Evolutionary conservation across 495 filamentous ascomycete species (phyloP).

Genomic region (Margaritispora aquatica): DNA sequence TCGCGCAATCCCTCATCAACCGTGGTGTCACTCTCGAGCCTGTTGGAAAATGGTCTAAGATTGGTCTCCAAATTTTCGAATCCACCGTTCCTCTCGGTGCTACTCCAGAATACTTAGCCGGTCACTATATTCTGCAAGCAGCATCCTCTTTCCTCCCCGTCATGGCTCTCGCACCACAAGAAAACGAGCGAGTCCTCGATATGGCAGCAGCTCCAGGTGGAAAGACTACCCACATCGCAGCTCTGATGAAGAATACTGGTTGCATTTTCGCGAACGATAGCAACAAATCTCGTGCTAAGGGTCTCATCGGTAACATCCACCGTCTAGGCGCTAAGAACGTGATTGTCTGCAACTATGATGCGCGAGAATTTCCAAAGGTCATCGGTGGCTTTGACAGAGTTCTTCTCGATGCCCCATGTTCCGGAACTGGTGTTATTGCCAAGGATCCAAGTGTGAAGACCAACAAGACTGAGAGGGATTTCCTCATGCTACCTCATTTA

Average conservation of each 20-base stretch:
- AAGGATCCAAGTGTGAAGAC: slow-evolving; percentile 96
- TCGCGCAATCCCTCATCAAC: slow-evolving; percentile 94
- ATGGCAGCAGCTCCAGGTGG: slow-evolving; percentile 98
- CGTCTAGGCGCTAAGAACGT: slow-evolving; percentile 90
- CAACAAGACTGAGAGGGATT: slow-evolving; percentile 92
- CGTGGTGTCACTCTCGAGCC: slow-evolving; percentile 94
- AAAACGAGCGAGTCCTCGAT: slow-evolving; percentile 82
- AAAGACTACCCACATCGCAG: slow-evolving; percentile 94
- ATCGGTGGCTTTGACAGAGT: slow-evolving; percentile 92
- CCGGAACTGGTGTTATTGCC: slow-evolving; percentile 83
- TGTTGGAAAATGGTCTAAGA: slow-evolving; percentile 97
- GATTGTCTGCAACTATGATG: slow-evolving; percentile 91
- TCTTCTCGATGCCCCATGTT: slow-evolving; percentile 75
- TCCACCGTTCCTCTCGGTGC: slow-evolving; percentile 91
- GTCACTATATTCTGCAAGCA: slow-evolving; percentile 96
- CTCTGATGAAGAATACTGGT: slow-evolving; percentile 97
- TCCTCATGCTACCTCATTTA: slow-evolving; percentile 82
- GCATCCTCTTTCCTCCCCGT: slow-evolving; percentile 96
- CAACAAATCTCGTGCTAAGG: slow-evolving; percentile 88
- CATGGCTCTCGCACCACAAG: slow-evolving; percentile 93
- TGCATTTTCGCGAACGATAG: slow-evolving; percentile 95
- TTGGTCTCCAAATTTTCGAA: slow-evolving; percentile 94
- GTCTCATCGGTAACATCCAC: slow-evolving; percentile 96
- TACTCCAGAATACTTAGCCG: slow-evolving; percentile 93
- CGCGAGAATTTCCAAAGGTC: slow-evolving; percentile 83